A percentile compares a stretch with the other conserved stretches of the same genome.
These are phyloP conservation scores for Craterostigma plantagineum DNA, from an alignment of 257 asterid species.

Conservation along the genomic window DNA sequence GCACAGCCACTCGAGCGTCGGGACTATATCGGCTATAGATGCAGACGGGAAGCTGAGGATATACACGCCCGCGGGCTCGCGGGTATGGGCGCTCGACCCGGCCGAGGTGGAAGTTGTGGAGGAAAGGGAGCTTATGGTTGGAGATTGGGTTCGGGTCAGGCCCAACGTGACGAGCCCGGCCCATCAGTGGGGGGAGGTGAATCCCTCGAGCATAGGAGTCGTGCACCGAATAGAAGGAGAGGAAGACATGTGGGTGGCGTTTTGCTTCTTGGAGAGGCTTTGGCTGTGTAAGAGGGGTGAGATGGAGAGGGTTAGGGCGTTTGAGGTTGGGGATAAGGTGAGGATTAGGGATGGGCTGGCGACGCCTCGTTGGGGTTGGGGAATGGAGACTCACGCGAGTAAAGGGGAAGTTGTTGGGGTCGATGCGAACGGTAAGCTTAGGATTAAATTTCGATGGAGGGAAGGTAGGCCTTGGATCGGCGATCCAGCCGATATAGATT, in stretches of 20 bases:
- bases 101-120: constrained; percentile 65
- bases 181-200: constrained; percentile 88
- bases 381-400: constrained; percentile 95
- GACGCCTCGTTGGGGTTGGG: constrained; percentile 97
- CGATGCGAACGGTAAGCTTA: constrained; percentile 81
- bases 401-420: constrained; percentile 88
- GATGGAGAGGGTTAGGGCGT: constrained; percentile 55
- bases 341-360: constrained; percentile 65
- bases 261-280: constrained; percentile 72
- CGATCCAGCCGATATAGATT: constrained; percentile 85
- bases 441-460: constrained; percentile 90
- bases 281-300: constrained; percentile 84
- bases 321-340: constrained; percentile 66
- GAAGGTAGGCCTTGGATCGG: constrained; percentile 94
- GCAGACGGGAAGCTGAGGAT: constrained; percentile 89
- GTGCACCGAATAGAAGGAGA: constrained; percentile 87
- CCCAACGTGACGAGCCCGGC: constrained; percentile 40
- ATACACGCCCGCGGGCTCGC: constrained; percentile 79
- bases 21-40: constrained; percentile 70
- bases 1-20: constrained; percentile 57
- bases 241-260: constrained; percentile 73
- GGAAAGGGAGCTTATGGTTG: constrained; percentile 44
- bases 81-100: constrained; percentile 84
- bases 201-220: constrained; percentile 58
- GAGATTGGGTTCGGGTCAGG: constrained; percentile 79